These are phyloP conservation scores for Corymbia maculata DNA, from an alignment of 345 rosid genomes.

Conservation along the genomic window DNA sequence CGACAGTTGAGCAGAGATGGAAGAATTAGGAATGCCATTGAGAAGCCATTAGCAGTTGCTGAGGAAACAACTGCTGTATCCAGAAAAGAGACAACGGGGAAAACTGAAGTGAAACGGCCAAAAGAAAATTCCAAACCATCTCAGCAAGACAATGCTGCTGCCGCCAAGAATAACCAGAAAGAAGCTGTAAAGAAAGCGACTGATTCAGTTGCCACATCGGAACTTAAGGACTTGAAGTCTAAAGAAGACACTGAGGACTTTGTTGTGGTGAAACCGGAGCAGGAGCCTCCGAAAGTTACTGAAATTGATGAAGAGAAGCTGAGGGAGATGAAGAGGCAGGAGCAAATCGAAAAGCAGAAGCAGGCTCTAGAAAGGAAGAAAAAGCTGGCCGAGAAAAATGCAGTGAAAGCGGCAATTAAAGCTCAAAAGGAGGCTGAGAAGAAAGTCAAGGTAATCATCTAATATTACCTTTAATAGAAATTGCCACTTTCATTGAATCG, in stretches of 20 bases:
- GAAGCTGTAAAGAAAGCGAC: slow-evolving; percentile 27
- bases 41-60: slow-evolving; percentile 40
- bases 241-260: slow-evolving; percentile 13
- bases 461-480: not conserved
- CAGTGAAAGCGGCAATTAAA: slow-evolving; percentile 78
- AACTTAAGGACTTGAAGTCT: slow-evolving; percentile 21
- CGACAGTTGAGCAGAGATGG: slow-evolving; percentile 66
- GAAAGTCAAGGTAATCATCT: slow-evolving; percentile 61
- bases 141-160: slow-evolving; percentile 26
- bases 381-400: slow-evolving; percentile 84
- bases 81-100: slow-evolving; percentile 14
- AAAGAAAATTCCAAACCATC: slow-evolving; percentile 58
- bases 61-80: slow-evolving; percentile 19
- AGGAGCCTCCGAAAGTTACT: slow-evolving; percentile 1
- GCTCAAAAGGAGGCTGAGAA: slow-evolving; percentile 96
- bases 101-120: slow-evolving; percentile 16
- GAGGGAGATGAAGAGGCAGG: slow-evolving; percentile 86
- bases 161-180: slow-evolving; percentile 25
- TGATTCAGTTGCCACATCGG: slow-evolving; percentile 21
- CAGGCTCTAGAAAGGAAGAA: slow-evolving; percentile 94
- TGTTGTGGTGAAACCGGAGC: not conserved
- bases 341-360: slow-evolving; percentile 81
- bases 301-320: slow-evolving; percentile 51
- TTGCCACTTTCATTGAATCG: not conserved
- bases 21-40: slow-evolving; percentile 48